Conservation (phyloP, 495 filamentous ascomycete species). For the Penicillium lividum region DNA sequence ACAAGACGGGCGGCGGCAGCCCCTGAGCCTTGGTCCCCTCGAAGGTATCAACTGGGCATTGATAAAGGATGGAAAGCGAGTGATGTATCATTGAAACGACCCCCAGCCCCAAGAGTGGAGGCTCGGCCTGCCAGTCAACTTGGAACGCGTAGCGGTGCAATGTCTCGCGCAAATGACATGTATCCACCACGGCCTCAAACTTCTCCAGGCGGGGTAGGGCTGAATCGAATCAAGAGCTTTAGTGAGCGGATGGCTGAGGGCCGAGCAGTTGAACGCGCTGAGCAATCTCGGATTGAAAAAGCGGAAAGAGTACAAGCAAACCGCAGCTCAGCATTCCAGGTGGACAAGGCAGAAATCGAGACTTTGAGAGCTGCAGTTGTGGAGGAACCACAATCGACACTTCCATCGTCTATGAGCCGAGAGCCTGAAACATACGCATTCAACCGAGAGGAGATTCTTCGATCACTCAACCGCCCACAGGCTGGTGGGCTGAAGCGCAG, state of each 20-base stretch:
- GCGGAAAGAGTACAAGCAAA: conserved; percentile 56
- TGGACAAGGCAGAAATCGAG: conserved; percentile 66
- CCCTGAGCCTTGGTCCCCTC: conserved; percentile 68
- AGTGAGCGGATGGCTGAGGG: conserved; percentile 81
- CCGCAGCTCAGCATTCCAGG: conserved; percentile 71
- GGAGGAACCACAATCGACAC: conserved; percentile 34
- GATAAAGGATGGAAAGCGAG: conserved; percentile 81
- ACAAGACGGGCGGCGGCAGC: conserved; percentile 50
- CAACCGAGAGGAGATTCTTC: conserved; percentile 65
- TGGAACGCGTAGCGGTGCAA: conserved; percentile 29
- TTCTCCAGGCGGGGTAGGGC: conserved; percentile 27
- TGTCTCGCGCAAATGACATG: conserved; percentile 25
- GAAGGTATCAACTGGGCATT: conserved; percentile 79
- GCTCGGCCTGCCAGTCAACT: conserved; percentile 37
- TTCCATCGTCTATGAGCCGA: conserved; percentile 40
- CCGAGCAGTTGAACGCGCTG: conserved; percentile 51
- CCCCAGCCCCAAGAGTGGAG: conserved; percentile 44
- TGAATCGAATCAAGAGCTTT: conserved; percentile 65
- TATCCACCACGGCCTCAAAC: conserved; percentile 30
- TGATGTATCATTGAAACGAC: conserved; percentile 82
- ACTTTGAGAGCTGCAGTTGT: conserved; percentile 62
- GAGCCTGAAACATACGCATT: conserved; percentile 52
- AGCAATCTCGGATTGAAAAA: conserved; percentile 51
- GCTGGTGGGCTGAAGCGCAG: conserved; percentile 46
- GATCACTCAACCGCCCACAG: conserved; percentile 36